Base-by-base conservation (phyloP, 192 early-diverging fungal species). In the Phycomyces blakesleeanus region DNA sequence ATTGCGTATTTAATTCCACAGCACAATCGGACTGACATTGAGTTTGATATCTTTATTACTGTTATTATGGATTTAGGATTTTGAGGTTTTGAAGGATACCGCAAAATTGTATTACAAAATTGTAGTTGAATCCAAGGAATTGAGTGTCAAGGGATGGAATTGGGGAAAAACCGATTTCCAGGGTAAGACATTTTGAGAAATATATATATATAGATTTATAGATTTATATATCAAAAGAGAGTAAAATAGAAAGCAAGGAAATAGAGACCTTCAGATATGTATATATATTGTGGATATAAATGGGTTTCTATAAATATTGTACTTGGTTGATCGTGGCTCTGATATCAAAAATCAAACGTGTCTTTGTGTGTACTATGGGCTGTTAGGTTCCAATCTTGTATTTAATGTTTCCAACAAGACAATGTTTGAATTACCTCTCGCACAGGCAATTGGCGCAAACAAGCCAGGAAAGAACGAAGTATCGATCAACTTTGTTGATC, bases 101-200 rank as follows among this genome's bases (percentile, higher is more conserved):
- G 62, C 92, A 40, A 89, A 85, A 63, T 60, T 73, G 7, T 80
- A 87, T 60, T 96, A 95, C 76, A 78, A 85, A 47, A 71, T 92
- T 49, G 77, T 74, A 0, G 70, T 98, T 18, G 94, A 97, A 63
- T 68, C 76, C 24, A 89, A 87, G 66, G 95, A 99, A 63, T 71
- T 92, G 51, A 92, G 92, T 63, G 72, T 95, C 10, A 89, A 88
- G 63, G 96, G 96, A 27, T 96, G 93, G 89, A 97, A 99, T 80
- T 99, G 97, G 97, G 97, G 97, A 56, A 83, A 87, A 67, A 81
- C 87, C 20, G 91, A 91, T 49, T 91, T 93, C 64, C 82, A 90
- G 68, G 86, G 88, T 76, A 82, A 47, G n/a, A n/a, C n/a, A n/a
- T n/a, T n/a, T n/a, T n/a, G n/a, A n/a, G n/a, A n/a, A n/a, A n/a